Percentiles rank a stretch among this genome's conserved stretches.
These are phyloP conservation scores for Geosmithia morbida DNA, from an alignment of 2,329 filamentous ascomycete species.

Conservation along the genomic window DNA sequence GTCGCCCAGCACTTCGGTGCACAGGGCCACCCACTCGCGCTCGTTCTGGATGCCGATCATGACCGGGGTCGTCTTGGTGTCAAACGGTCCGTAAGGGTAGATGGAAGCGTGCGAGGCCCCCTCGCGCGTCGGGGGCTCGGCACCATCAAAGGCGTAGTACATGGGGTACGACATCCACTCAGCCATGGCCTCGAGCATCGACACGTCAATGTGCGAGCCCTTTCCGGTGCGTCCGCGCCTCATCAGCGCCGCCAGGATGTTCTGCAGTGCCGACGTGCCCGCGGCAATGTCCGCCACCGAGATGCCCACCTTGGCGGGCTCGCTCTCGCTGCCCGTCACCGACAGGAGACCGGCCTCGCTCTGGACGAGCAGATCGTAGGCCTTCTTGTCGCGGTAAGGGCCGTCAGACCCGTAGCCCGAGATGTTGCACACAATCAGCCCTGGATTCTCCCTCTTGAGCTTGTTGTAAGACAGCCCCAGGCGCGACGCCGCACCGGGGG, in stretches of 20 bases:
- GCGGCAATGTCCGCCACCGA: constrained; percentile 40
- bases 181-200: constrained; percentile 42
- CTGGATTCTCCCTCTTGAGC: constrained; percentile 23
- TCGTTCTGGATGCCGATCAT: constrained; percentile 46
- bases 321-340: constrained; percentile 28
- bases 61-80: constrained; percentile 29
- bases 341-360: constrained; percentile 37
- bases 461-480: constrained; percentile 30
- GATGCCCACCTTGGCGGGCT: constrained; percentile 34
- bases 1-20: constrained; percentile 26
- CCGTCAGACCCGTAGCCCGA: constrained; percentile 36
- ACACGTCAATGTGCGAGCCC: constrained; percentile 36
- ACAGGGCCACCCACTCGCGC: constrained; percentile 37
- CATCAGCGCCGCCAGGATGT: constrained; percentile 32
- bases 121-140: constrained; percentile 23
- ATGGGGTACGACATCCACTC: constrained; percentile 45
- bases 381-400: constrained; percentile 37
- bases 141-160: constrained; percentile 34
- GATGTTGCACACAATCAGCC: constrained; percentile 38
- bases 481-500: constrained; percentile 30
- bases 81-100: constrained; percentile 42
- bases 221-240: constrained; percentile 31
- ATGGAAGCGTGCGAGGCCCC: constrained; percentile 39
- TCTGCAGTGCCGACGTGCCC: constrained; percentile 35
- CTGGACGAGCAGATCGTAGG: constrained; percentile 39